These are phyloP conservation scores for Colletotrichum musae DNA, from an alignment of 2,329 filamentous ascomycete species.

Conservation along the genomic window DNA sequence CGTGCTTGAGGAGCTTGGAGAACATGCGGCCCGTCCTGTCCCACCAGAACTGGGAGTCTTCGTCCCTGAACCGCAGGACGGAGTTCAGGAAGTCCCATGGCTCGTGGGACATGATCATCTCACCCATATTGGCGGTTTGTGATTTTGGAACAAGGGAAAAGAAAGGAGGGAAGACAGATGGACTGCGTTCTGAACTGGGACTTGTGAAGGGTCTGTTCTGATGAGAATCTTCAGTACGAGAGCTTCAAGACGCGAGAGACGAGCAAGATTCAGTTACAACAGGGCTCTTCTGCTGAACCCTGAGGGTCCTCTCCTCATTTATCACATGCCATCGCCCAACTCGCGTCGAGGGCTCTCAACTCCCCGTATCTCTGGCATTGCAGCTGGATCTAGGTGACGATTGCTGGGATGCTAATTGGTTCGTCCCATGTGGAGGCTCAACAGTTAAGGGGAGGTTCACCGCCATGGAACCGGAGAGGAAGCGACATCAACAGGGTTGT, in stretches of 20 bases:
- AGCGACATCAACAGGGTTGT: slow-evolving; percentile 7
- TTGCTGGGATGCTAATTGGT: slow-evolving; percentile 9
- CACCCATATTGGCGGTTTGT: slow-evolving; percentile 28
- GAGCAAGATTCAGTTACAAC: not conserved
- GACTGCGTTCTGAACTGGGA: not conserved
- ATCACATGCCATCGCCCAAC: slow-evolving; percentile 1
- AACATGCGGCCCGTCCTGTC: slow-evolving; percentile 37
- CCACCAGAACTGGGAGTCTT: slow-evolving; percentile 40
- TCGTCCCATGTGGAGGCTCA: slow-evolving; percentile 14
- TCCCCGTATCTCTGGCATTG: not conserved
- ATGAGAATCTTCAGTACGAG: not conserved
- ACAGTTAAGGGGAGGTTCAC: slow-evolving; percentile 10
- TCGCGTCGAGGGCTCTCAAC: not conserved
- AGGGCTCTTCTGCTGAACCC: not conserved
- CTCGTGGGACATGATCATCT: slow-evolving; percentile 36
- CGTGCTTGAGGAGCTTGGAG: slow-evolving; percentile 34
- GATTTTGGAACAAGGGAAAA: not conserved
- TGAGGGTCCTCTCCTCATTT: slow-evolving; percentile 10
- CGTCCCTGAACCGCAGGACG: slow-evolving; percentile 33
- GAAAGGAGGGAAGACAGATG: not conserved
- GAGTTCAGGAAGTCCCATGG: slow-evolving; percentile 39
- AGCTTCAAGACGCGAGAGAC: not conserved
- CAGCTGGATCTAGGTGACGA: slow-evolving; percentile 1
- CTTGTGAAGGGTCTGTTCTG: not conserved
- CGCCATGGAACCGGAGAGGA: slow-evolving; percentile 5